phyloP scores from a whole-genome alignment of 1,139 yeast genomes.

The Yamadazyma sp. region DNA sequence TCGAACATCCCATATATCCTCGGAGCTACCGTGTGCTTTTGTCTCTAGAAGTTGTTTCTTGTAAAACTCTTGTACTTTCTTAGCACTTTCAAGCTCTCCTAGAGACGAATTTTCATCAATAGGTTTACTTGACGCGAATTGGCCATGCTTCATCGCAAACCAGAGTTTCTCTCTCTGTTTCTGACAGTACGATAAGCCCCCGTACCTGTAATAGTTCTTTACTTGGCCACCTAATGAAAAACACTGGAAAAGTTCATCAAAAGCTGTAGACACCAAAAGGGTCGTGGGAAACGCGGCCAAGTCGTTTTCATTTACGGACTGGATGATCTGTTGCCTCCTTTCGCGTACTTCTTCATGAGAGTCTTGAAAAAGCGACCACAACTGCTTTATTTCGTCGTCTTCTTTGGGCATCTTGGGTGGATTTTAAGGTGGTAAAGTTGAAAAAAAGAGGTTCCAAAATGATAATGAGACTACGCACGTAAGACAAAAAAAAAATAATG shows the following conservation, averaged over 20 bases:
- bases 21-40: conserved; percentile 68
- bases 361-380: conserved; percentile 38
- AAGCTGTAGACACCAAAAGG: conserved; percentile 60
- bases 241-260: conserved; percentile 83
- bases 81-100: conserved; percentile 48
- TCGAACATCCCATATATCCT: conserved; percentile 75
- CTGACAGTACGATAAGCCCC: conserved; percentile 70
- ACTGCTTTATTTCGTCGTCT: conserved; percentile 33
- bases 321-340: conserved; percentile 32
- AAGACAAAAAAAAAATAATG: conserved; percentile 33
- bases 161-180: conserved; percentile 72
- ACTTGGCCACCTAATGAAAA: conserved; percentile 89
- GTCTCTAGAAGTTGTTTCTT: conserved; percentile 62
- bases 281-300: conserved; percentile 36
- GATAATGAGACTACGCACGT: no score
- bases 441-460: no score
- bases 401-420: conserved; percentile 12
- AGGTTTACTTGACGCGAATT: conserved; percentile 22
- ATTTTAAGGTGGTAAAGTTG: no score
- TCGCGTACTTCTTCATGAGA: conserved; percentile 32
- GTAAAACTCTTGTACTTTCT: conserved; percentile 68
- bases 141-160: conserved; percentile 69
- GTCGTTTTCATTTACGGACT: conserved; percentile 27
- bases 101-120: conserved; percentile 37
- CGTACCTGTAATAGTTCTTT: conserved; percentile 78